Conservation (phyloP, 495 filamentous ascomycete genomes). For the Penicillium maclennaniae region DNA sequence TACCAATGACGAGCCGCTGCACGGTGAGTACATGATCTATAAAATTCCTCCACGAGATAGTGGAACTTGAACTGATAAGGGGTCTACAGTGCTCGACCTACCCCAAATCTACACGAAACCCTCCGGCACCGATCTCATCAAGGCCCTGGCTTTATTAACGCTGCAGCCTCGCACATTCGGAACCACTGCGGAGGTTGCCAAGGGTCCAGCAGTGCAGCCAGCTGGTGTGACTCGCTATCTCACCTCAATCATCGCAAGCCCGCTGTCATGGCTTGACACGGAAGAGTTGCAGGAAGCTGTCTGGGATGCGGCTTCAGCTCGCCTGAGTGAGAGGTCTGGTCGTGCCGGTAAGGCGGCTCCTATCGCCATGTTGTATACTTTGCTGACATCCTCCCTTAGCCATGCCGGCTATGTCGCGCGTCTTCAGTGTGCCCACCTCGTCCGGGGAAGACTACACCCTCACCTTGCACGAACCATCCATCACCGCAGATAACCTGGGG, state of each 20-base stretch:
- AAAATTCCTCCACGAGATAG: conserved; percentile 16
- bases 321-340: conserved; percentile 81
- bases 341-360: conserved; percentile 45
- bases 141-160: conserved; percentile 40
- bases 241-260: conserved; percentile 69
- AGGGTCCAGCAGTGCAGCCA: conserved; percentile 32
- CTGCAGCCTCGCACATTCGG: conserved; percentile 40
- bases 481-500: conserved; percentile 84
- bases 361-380: neutral
- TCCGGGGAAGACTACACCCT: conserved; percentile 59
- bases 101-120: conserved; percentile 51
- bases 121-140: conserved; percentile 42
- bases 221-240: conserved; percentile 58
- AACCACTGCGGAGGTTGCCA: conserved; percentile 28
- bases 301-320: conserved; percentile 72
- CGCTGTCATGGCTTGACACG: conserved; percentile 68
- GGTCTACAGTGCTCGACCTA: conserved; percentile 47
- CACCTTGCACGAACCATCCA: conserved; percentile 75
- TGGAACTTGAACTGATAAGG: conserved; percentile 38
- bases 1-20: conserved; percentile 41
- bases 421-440: conserved; percentile 62
- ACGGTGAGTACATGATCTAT: conserved; percentile 32
- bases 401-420: conserved; percentile 73
- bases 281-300: conserved; percentile 69
- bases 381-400: conserved; percentile 40